Base-by-base conservation (phyloP, 225 moss, liverwort and hornwort species). In the Pleurozium schreberi region DNA sequence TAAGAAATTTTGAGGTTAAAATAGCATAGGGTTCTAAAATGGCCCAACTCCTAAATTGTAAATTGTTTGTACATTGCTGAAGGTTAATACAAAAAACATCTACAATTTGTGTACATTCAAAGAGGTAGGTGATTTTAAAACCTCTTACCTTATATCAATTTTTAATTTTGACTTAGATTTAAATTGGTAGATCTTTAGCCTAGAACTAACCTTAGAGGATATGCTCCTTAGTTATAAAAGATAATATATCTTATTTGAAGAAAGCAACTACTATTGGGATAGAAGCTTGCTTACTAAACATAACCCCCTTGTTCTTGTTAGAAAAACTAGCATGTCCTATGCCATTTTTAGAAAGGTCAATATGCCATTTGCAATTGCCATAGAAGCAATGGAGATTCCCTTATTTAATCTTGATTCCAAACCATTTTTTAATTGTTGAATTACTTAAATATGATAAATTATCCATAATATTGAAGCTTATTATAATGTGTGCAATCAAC, bases 341-440 rank as follows among this genome's bases (percentile, higher is more conserved):
- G 3, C 1, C 6, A 5, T 5, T 52, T 3, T 9, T 0, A 53
- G 0, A 52, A 77, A 4, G 6, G 53, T 77, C 0, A 23, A 0
- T 34, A 5, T 36, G 4, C 38, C 38, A 77, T 77, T 77, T 55
- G 16, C 1, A 77, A 53, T 15, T 25, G 10, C 2, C 1, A 23
- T 9, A 23, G 2, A 38, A 77, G 25, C 0, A 4, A 36, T 76
- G 22, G 34, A 1, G 2, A 34, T 36, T 52, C 3, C 8, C 3
- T 76, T 76, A 1, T 50, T 34, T 21, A 50, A 19, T 34, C 52
- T 76, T 76, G 1, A 52, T 76, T 52, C 2, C 8, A 34, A 34
- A 0, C 3, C 2, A 50, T 76, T 52, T 75, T 28, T 75, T 19
- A 3, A 43, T 42, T 40, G 3, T 17, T 18, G 11, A 11, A 4